Base-by-base conservation (phyloP, 1,139 yeast genomes). In the Eremothecium gossypii region DNA sequence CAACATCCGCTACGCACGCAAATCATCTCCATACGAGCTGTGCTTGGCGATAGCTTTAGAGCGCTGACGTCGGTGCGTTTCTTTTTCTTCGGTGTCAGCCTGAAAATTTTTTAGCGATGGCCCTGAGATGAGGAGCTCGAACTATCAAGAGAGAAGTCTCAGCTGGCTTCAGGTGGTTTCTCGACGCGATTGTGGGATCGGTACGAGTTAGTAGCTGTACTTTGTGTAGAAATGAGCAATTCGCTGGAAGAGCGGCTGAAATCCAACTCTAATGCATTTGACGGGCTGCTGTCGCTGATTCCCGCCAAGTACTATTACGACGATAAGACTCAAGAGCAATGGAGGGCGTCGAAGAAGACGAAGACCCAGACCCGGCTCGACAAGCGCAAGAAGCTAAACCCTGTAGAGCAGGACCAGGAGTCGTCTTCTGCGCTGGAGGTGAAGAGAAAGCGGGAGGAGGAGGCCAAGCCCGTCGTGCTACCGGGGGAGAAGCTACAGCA, bases 221-320 rank as follows among this genome's bases (percentile, higher is more conserved):
- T 12, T 32, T 34, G 37, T 14, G n/a, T 2, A 11, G 13, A 27
- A 11, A 60, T 60, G 63, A 51, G 57, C 63, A 51, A 59, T 47
- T 49, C 56, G 34, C 45, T 60, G 31, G 63, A 84, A 77, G 95
- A 85, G 58, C 79, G 96, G 54, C 73, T 87, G 51, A 78, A 80
- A 63, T 77, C 82, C 40, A 94, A 86, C 58, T 83, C 96, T 13
- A 72, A 80, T 45, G 93, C 96, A 7, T 89, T 91, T 62, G 89
- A 85, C 60, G 96, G 96, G 34, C 69, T 91, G 44, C 69, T 91
- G 48, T 85, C 96, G 17, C 69, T 91, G 60, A 87, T 91, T 46
- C 97, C 98, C 7, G 95, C 96, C 8, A 86, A 87, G 58, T 86
- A 83, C 57, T 89, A 89, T 61, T 86, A 85, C 59, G 83, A 77